Percentiles rank a stretch among this genome's conserved stretches.
Conservation (phyloP, 495 filamentous ascomycete species). For the Trichoderma erinaceum region DNA sequence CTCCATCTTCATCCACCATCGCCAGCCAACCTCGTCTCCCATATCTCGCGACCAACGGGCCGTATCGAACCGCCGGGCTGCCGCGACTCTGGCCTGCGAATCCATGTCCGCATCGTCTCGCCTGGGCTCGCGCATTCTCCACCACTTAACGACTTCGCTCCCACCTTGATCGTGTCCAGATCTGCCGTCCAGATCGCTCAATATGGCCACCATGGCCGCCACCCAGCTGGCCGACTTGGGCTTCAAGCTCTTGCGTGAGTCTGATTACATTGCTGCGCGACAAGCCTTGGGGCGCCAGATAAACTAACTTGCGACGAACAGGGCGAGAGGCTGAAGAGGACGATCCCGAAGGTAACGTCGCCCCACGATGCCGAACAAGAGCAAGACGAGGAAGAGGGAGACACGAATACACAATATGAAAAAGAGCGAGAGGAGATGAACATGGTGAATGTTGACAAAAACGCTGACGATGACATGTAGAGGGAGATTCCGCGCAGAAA, state of each 20-base stretch:
- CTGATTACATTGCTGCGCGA: neutral
- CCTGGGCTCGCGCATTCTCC: slow-evolving; percentile 13
- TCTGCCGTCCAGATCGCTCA: neutral
- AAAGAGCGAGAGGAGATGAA: neutral
- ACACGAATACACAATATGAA: neutral
- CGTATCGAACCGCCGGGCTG: neutral
- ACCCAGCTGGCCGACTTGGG: slow-evolving; percentile 5
- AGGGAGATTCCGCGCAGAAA: slow-evolving; percentile 53
- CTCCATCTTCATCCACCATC: neutral
- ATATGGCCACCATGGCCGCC: slow-evolving; percentile 16
- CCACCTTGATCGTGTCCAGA: slow-evolving; percentile 7
- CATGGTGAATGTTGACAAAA: neutral
- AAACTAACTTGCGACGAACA: slow-evolving; percentile 21
- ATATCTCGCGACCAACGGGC: neutral
- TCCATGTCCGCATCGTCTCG: slow-evolving; percentile 14
- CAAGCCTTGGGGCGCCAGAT: neutral
- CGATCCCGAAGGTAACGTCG: slow-evolving; percentile 41
- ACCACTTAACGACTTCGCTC: neutral
- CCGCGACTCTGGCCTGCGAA: neutral
- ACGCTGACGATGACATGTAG: slow-evolving; percentile 30
- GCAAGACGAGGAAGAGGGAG: neutral
- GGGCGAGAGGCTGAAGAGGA: slow-evolving; percentile 45
- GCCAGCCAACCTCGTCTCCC: neutral
- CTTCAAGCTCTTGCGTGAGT: slow-evolving; percentile 14
- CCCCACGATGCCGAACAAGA: slow-evolving; percentile 13